phyloP scores from a whole-genome alignment of 2,329 filamentous ascomycete genomes.

The Fusarium falciforme region DNA sequence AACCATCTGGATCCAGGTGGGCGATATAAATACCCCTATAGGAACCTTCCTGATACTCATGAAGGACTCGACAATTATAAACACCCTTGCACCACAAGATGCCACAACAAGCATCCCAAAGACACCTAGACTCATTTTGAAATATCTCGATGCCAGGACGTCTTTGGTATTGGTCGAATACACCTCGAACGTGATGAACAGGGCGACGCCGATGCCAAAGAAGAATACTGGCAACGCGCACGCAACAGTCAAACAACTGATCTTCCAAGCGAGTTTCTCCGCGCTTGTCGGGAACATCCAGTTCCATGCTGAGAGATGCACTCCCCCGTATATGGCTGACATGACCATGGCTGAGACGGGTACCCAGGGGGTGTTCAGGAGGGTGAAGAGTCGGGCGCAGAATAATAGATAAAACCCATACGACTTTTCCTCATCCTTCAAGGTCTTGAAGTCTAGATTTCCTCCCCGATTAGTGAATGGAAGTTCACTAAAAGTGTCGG shows the following conservation, averaged over 20 bases:
- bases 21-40: slow-evolving; percentile 3
- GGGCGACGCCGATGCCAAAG: not conserved
- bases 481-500: not conserved
- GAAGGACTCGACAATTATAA: not conserved
- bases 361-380: not conserved
- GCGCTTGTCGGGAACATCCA: not conserved
- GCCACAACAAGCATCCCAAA: not conserved
- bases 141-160: not conserved
- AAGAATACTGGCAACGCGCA: not conserved
- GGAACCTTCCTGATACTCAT: slow-evolving; percentile 4
- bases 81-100: not conserved
- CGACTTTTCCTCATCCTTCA: not conserved
- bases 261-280: not conserved
- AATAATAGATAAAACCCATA: not conserved
- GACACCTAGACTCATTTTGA: not conserved
- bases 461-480: not conserved
- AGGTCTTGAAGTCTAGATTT: not conserved
- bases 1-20: slow-evolving; percentile 6
- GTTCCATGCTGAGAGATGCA: not conserved
- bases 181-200: not conserved
- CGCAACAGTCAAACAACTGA: not conserved
- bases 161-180: not conserved
- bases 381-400: not conserved
- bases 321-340: not conserved
- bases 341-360: not conserved